Evolutionary conservation across 805 yeast species (phyloP), one percentile per base, ranked within the genome.

Genomic region (Wickerhamiella siamensis): DNA sequence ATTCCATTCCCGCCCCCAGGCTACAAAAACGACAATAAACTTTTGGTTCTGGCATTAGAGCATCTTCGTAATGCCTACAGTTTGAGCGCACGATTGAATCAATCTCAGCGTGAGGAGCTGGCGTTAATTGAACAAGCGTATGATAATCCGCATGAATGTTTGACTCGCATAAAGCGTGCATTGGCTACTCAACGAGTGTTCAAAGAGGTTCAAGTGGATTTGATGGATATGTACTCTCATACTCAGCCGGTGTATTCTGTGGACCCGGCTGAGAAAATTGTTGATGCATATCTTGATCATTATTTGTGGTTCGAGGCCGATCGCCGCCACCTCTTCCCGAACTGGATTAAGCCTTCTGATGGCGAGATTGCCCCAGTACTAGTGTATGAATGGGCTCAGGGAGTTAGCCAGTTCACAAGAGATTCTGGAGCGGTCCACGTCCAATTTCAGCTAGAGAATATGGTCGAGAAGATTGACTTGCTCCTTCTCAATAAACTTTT

Each of bases 271-370:
- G 99, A 91, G 59, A 91, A 87, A 56, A 83, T 91, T 40, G 86
- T 95, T 0, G 99, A 91, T 63, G 95, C 97, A 0, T 91, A 88
- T 51, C 61, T 91, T 33, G 97, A 88, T 54, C 98, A 91, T 54
- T 91, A 88, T 52, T 63, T 91, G 36, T 91, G 97, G 95, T 88
- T 81, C 60, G 97, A 91, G 56, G 88, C 91, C 8, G 95, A 83
- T 42, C 77, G 81, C 56, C 64, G 95, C 45, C 74, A 77, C 5
- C 61, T 91, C 21, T 91, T 91, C 61, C 99, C 99, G 3, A 79
- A 78, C 56, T 91, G 98, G 98, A 71, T 91, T 32, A 91, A 91
- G 56, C 98, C 99, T 6, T 75, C 82, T 50, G 98, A 91, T 53
- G 72, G 82, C 22, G 98, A 91, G 59, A 79, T 91, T 18, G 94